These are phyloP conservation scores for Mycosphaerella sp. DNA, from an alignment of 2,329 filamentous ascomycete genomes.

Conservation along the genomic window DNA sequence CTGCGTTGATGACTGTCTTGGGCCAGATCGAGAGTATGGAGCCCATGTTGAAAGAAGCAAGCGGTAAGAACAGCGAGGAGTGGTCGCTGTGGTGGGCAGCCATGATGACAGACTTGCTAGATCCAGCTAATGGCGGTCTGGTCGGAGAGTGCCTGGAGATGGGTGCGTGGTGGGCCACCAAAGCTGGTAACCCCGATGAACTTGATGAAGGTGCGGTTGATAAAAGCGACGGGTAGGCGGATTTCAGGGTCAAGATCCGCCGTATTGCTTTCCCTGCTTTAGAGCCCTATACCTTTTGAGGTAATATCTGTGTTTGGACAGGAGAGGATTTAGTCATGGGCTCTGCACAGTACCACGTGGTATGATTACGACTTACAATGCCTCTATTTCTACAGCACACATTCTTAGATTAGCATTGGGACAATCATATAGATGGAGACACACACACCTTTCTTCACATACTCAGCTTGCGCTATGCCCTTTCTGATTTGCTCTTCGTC, in stretches of 20 bases:
- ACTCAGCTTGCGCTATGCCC: slow-evolving; percentile 72
- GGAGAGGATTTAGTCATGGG: slow-evolving; percentile 4
- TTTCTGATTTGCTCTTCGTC: slow-evolving; percentile 69
- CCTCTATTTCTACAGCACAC: slow-evolving; percentile 67
- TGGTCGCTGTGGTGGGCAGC: slow-evolving; percentile 86
- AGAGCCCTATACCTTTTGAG: slow-evolving; percentile 84
- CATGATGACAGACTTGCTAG: slow-evolving; percentile 78
- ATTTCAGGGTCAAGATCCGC: not conserved
- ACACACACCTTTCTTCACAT: slow-evolving; percentile 74
- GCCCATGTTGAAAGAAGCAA: slow-evolving; percentile 71
- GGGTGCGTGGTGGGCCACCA: slow-evolving; percentile 59
- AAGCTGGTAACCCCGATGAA: slow-evolving; percentile 27
- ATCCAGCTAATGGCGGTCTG: slow-evolving; percentile 63
- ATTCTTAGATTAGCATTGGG: slow-evolving; percentile 8
- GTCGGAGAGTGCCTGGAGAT: slow-evolving; percentile 78
- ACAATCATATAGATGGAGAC: not conserved
- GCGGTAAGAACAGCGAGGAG: slow-evolving; percentile 81
- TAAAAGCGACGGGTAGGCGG: not conserved
- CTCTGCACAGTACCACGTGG: not conserved
- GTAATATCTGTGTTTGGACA: slow-evolving; percentile 61
- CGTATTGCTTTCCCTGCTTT: slow-evolving; percentile 52
- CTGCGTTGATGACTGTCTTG: slow-evolving; percentile 73
- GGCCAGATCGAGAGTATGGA: slow-evolving; percentile 82
- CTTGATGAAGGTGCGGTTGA: slow-evolving; percentile 4
- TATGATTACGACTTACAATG: slow-evolving; percentile 58